A percentile compares a stretch with the other conserved stretches of the same genome.
These are phyloP conservation scores for Striga asiatica DNA, from an alignment of 257 asterid species.

Conservation along the genomic window DNA sequence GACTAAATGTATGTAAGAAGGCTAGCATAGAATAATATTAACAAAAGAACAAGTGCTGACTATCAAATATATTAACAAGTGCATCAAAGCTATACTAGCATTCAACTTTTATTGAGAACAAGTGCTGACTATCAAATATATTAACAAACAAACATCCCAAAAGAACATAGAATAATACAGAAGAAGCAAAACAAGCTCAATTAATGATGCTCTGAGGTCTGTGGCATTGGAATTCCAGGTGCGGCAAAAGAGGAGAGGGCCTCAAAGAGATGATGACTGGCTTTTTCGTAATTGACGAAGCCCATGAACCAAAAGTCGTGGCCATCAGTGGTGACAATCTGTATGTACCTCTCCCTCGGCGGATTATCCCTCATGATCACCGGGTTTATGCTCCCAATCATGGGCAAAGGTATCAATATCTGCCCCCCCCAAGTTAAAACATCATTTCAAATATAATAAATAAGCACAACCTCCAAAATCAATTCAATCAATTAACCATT, in stretches of 20 bases:
- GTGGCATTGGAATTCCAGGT: conserved; percentile 20
- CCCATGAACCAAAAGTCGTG: conserved; percentile 40
- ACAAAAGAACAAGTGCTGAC: no score
- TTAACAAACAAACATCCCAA: no score
- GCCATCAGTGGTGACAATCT: conserved; percentile 25
- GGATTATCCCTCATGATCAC: conserved; percentile 25
- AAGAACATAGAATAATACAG: no score
- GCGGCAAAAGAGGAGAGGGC: conserved; percentile 18
- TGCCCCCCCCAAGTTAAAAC: no score
- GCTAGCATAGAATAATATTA: no score
- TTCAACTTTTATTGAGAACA: no score
- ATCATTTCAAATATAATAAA: background rate
- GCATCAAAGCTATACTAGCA: no score
- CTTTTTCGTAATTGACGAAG: conserved; percentile 30
- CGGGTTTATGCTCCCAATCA: conserved; percentile 24
- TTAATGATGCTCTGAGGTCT: background rate
- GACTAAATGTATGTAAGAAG: no score
- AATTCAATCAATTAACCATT: no score
- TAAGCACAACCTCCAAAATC: no score
- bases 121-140: no score
- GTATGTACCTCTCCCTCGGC: conserved; percentile 25
- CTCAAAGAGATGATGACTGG: conserved; percentile 22
- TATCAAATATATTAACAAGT: no score
- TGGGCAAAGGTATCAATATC: conserved; percentile 29
- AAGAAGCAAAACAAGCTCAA: background rate